Percentiles rank a stretch among this genome's conserved stretches.
Evolutionary conservation across 129 eudicot genomes (phyloP).

Genomic region (Dittrichia graveolens): DNA sequence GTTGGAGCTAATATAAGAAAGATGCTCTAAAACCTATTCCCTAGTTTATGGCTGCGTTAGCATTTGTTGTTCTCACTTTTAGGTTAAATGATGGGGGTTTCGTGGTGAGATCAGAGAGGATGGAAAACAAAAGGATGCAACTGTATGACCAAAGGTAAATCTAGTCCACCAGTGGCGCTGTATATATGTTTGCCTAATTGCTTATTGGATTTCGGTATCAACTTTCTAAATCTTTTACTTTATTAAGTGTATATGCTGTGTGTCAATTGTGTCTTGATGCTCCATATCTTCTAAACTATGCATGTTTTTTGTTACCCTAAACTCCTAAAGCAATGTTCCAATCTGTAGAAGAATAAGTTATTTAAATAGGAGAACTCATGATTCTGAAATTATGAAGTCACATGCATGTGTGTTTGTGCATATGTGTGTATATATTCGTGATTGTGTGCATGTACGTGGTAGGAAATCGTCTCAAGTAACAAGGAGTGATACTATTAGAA

Average conservation of each 20-base stretch:
- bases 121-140: conserved; percentile 66
- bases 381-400: too few relatives aligned
- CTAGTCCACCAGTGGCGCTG: conserved; percentile 6
- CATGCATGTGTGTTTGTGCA: too few relatives aligned
- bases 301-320: neutral
- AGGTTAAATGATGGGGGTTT: conserved; percentile 69
- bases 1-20: neutral
- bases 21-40: neutral
- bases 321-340: too few relatives aligned
- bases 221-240: neutral
- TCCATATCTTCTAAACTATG: conserved; percentile 1
- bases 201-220: neutral
- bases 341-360: too few relatives aligned
- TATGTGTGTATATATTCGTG: too few relatives aligned
- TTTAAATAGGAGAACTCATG: too few relatives aligned
- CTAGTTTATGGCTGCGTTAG: conserved; percentile 12
- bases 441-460: too few relatives aligned
- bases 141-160: conserved; percentile 67
- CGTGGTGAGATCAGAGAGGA: conserved; percentile 81
- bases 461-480: neutral
- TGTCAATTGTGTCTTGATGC: conserved; percentile 9
- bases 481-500: neutral
- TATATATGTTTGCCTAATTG: neutral
- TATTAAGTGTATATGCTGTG: neutral
- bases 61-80: conserved; percentile 26